Evolutionary conservation across 495 filamentous ascomycete genomes (phyloP), one percentile per base, ranked within the genome.

Genomic region (Aspergillus incahuasiensis): DNA sequence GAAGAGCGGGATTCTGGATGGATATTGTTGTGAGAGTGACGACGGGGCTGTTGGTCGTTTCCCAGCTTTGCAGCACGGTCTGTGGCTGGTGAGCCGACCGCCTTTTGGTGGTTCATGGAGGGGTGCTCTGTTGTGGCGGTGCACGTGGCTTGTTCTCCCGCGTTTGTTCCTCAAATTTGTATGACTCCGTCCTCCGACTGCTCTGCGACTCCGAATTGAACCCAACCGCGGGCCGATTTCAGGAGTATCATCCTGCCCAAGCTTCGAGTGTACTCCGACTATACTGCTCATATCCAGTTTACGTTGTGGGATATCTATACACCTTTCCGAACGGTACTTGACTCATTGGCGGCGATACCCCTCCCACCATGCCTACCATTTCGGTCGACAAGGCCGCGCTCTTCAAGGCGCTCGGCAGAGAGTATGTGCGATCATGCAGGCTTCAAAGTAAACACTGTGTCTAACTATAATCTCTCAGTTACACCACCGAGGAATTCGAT

Each of bases 401-500:
- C 64, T 97, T 87, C 81, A 84, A 95, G 77, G 90, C 86, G 64
- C 80, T 98, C 53, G 92, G 91, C 62, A 85, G 86, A 71, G 83
- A 94, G 86, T 96, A 80, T 69, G 86, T 74, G 24, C 38, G 42
- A 63, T 59, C 41, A 19, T 30, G 16, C 44, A 0, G 20, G 19
- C 30, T 43, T 39, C n/a, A 16, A 0, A 13, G 5, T 15, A 13
- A n/a, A 4, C 20, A 32, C 13, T 15, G 1, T 48, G 1, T 28
- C 48, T 60, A 13, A 60, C 21, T 11, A 25, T 18, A 21, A 32
- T 8, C 39, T 57, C 68, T 32, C 38, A 92, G 88, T 24, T 96
- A 91, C 69, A 96, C 92, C 42, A 89, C 87, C 62, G 83, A 96
- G 59, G 89, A 92, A 67, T 97, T 99, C 68, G 92, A 98, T 66